A percentile compares a stretch with the other conserved stretches of the same genome.
phyloP scores from a whole-genome alignment of 202 grass and related monocot genomes.

The Dendrocalamus latiflorus region DNA sequence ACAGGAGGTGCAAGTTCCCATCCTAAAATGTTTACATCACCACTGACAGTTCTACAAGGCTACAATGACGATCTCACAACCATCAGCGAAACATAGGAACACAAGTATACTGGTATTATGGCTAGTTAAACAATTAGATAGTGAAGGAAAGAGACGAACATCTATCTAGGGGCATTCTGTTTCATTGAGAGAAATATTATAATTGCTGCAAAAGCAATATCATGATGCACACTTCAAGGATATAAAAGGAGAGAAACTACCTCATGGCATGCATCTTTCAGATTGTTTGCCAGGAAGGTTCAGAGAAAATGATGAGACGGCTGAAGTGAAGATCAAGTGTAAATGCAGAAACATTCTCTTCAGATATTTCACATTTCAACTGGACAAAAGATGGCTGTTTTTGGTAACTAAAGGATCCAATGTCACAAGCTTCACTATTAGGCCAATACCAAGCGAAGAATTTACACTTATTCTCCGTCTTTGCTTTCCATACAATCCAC shows the following conservation, averaged over 20 bases:
- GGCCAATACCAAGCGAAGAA: too few species aligned
- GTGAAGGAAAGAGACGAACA: not conserved
- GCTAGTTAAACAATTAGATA: not conserved
- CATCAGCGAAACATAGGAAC: not conserved
- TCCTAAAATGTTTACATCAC: not conserved
- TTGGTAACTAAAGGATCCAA: not conserved
- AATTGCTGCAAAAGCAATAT: not conserved
- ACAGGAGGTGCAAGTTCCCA: not conserved
- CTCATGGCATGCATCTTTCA: not conserved
- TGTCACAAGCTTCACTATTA: not conserved
- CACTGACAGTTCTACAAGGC: not conserved
- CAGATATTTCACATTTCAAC: conserved; percentile 3
- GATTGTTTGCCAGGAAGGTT: not conserved
- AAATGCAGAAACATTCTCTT: not conserved
- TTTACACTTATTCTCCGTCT: not conserved
- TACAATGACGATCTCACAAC: not conserved
- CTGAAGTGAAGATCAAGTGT: not conserved
- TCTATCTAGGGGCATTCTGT: not conserved
- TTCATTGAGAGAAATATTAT: not conserved
- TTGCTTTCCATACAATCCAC: not conserved
- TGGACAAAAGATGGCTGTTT: not conserved
- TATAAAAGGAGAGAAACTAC: not conserved
- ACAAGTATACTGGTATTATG: not conserved
- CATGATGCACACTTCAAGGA: not conserved
- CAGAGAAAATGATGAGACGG: not conserved